Percentiles rank a stretch among this genome's conserved stretches.
Evolutionary conservation across 768 basidiomycete species (phyloP).

Genomic region (Rhodocollybia butyracea): DNA sequence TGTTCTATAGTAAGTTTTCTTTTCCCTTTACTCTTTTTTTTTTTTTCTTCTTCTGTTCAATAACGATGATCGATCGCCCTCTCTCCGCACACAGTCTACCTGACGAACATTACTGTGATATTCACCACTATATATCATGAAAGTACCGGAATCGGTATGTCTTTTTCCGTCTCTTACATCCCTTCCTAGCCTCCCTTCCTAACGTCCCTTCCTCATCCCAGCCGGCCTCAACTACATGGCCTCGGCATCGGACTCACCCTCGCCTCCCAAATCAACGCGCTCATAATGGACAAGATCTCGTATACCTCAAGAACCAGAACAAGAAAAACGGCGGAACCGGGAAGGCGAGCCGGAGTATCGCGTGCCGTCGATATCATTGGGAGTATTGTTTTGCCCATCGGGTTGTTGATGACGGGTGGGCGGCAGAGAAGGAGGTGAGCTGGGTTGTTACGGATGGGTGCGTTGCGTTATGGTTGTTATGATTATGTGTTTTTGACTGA

Average conservation of each 20-base stretch:
- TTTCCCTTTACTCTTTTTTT: too few species aligned
- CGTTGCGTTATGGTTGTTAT: not conserved
- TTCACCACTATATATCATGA: constrained; percentile 55
- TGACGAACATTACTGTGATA: constrained; percentile 62
- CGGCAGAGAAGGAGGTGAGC: constrained; percentile 48
- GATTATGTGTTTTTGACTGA: not conserved
- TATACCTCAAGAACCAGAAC: constrained; percentile 46
- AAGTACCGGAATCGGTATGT: constrained; percentile 39
- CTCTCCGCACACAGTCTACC: constrained; percentile 56
- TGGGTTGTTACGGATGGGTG: constrained; percentile 66
- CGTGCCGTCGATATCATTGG: constrained; percentile 57
- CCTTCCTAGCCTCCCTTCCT: too few species aligned
- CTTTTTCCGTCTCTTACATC: not conserved
- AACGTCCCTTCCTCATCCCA: not conserved
- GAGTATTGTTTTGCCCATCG: constrained; percentile 57
- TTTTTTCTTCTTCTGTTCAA: not conserved
- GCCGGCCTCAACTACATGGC: constrained; percentile 70
- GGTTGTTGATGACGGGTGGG: constrained; percentile 69
- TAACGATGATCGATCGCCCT: not conserved
- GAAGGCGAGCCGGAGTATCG: constrained; percentile 48
- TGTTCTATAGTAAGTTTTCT: constrained; percentile 46
- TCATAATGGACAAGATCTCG: constrained; percentile 51
- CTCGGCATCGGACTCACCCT: constrained; percentile 59
- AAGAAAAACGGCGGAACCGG: constrained; percentile 13
- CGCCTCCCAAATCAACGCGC: constrained; percentile 56